Base-by-base conservation (phyloP, 495 filamentous ascomycete genomes). In the Penicillium salamii region DNA sequence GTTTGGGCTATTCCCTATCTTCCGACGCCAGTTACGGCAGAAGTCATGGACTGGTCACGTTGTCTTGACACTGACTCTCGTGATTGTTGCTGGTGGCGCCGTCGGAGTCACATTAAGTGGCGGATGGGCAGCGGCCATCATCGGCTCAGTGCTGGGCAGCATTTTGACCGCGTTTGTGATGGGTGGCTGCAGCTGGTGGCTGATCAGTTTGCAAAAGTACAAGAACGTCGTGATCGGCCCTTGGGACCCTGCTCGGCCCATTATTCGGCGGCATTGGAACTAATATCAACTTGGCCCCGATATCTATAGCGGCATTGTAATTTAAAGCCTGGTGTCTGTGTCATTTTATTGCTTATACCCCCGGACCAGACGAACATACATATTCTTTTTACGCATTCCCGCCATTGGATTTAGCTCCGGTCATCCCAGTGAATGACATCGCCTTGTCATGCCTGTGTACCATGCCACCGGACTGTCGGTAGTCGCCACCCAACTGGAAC, bases 201-300 rank as follows among this genome's bases (percentile, higher is more conserved):
- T 98, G 49, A 97, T 98, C 62, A 87, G 89, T 38, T 68, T 98
- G 66, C 93, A 98, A 70, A 91, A 92, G 73, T 98, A 97, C 68
- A 98, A 98, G 78, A 97, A 97, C 69, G 93, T 97, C 65, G 97
- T 98, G 48, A 89, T 89, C 60, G 93, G 93, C 24, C 93, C 93
- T 3, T 98, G 93, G 93, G 93, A 98, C 76, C 91, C 95, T 14
- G 93, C 93, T 3, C 76, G 92, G 59, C 93, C 93, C 6, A 85
- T 97, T 42, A 78, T 84, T 45, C 66, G 81, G 50, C 66, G 78
- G 47, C 70, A 70, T 45, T 84, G 81, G 80, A 80, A 83, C 54
- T 82, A 59, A 77, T 8, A 17, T 9, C 17, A 11, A 3, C 19
- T 8, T 26, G 23, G 4, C 3, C 23, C 23, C 23, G 23, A 3